phyloP scores from a whole-genome alignment of 495 filamentous ascomycete genomes.

The Chaetomium tenue region DNA sequence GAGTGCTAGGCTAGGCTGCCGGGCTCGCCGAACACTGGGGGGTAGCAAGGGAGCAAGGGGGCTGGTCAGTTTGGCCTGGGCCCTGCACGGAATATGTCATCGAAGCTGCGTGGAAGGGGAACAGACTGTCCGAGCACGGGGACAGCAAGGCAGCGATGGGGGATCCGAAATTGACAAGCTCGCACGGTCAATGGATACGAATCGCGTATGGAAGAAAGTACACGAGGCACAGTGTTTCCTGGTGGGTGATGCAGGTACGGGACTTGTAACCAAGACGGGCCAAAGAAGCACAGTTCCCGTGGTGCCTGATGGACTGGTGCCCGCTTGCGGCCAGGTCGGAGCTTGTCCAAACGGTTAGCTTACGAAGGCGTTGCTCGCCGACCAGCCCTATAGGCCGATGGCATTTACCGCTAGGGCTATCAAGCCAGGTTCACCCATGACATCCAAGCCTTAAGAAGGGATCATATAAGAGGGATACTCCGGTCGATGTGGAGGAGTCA shows the following conservation, averaged over 20 bases:
- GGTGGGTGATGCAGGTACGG: constrained; percentile 23
- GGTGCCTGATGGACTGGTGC: too few species aligned
- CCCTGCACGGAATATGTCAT: constrained; percentile 42
- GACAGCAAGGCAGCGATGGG: constrained; percentile 12
- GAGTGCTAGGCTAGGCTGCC: constrained; percentile 14
- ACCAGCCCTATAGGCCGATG: constrained; percentile 28
- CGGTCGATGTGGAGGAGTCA: constrained; percentile 17
- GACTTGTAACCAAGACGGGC: not conserved
- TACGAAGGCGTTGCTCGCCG: not conserved
- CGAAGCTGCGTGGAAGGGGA: constrained; percentile 42
- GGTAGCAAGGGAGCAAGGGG: not conserved
- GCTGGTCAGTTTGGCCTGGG: not conserved
- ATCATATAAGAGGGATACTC: constrained; percentile 18
- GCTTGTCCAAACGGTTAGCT: not conserved
- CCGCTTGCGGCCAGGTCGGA: too few species aligned
- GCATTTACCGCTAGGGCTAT: constrained; percentile 23
- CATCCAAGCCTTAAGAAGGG: constrained; percentile 25
- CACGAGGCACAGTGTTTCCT: not conserved
- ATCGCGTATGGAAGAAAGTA: not conserved
- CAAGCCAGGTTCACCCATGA: constrained; percentile 20
- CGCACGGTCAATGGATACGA: not conserved
- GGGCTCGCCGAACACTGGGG: constrained; percentile 29
- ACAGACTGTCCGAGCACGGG: constrained; percentile 29
- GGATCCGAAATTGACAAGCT: constrained; percentile 13
- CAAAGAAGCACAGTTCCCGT: not conserved